These are phyloP conservation scores for Pseudocercospora fuligena DNA, from an alignment of 2,329 filamentous ascomycete genomes.

Conservation along the genomic window DNA sequence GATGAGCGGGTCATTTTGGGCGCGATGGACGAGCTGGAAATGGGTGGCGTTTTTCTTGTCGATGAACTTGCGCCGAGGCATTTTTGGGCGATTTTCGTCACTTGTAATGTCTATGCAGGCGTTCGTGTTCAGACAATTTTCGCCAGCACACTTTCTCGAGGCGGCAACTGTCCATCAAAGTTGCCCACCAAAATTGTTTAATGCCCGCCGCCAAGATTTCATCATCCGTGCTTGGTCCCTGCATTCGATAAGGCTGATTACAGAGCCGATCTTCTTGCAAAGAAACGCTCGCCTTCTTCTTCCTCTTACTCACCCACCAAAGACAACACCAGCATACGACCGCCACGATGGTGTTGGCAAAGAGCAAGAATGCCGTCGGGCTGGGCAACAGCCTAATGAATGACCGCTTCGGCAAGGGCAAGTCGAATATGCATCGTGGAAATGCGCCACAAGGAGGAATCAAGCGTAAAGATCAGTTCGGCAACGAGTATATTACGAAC, in stretches of 20 bases:
- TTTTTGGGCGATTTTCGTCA: conserved; percentile 51
- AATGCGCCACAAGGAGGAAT: conserved; percentile 71
- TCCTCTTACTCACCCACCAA: background rate
- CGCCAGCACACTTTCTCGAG: background rate
- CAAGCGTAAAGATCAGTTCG: conserved; percentile 40
- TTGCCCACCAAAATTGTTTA: background rate
- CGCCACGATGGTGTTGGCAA: conserved; percentile 71
- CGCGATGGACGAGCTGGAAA: conserved; percentile 92
- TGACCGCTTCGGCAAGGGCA: conserved; percentile 94
- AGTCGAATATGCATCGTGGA: conserved; percentile 77
- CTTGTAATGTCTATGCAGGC: background rate
- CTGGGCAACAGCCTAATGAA: conserved; percentile 99
- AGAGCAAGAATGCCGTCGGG: conserved; percentile 93
- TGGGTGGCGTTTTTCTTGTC: conserved; percentile 93
- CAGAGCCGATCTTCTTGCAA: conserved; percentile 13
- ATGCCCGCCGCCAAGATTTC: background rate
- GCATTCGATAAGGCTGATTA: conserved; percentile 20
- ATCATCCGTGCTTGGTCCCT: background rate
- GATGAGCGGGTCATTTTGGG: conserved; percentile 96
- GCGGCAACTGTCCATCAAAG: background rate
- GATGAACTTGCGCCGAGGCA: conserved; percentile 77
- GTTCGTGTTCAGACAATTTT: background rate
- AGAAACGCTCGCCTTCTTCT: conserved; percentile 6
- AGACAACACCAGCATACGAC: conserved; percentile 16
- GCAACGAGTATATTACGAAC: conserved; percentile 79